Percentiles rank a stretch among this genome's conserved stretches.
These are phyloP conservation scores for Sinapis alba DNA, from an alignment of 441 rosid genomes.

Conservation along the genomic window DNA sequence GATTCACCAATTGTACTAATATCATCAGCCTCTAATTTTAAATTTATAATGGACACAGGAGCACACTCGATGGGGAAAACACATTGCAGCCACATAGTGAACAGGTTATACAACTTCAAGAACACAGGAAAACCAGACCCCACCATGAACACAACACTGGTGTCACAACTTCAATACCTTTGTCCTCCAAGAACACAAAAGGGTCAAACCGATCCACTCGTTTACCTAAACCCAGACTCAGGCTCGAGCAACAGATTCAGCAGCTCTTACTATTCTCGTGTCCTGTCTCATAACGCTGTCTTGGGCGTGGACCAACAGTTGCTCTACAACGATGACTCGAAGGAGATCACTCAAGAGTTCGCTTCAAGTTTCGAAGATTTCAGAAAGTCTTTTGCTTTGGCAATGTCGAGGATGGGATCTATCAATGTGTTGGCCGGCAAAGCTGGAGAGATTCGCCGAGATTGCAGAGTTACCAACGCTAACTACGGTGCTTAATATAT, in stretches of 20 bases:
- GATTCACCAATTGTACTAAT: neutral
- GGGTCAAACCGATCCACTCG: conserved; percentile 58
- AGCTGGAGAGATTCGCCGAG: conserved; percentile 66
- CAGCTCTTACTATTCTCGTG: conserved; percentile 60
- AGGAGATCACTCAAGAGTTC: conserved; percentile 55
- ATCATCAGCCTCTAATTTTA: neutral
- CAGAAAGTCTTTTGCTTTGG: conserved; percentile 60
- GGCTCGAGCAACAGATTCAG: conserved; percentile 53
- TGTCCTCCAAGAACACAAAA: conserved; percentile 61
- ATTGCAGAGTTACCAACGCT: conserved; percentile 54
- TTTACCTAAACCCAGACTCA: conserved; percentile 60
- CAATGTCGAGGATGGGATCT: conserved; percentile 81
- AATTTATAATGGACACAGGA: conserved; percentile 45
- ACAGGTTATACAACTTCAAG: conserved; percentile 77
- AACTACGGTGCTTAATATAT: conserved; percentile 21
- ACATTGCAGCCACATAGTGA: conserved; percentile 56
- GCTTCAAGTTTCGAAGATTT: conserved; percentile 60
- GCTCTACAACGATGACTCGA: conserved; percentile 43
- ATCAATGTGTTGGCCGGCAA: conserved; percentile 66
- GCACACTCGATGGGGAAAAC: conserved; percentile 76
- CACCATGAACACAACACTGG: conserved; percentile 50
- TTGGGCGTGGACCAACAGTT: conserved; percentile 79
- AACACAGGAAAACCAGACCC: conserved; percentile 72
- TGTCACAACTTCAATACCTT: conserved; percentile 47
- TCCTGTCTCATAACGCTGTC: conserved; percentile 47